Evolutionary conservation across 2,329 filamentous ascomycete genomes (phyloP).

Genomic region (Cercospora sp.): DNA sequence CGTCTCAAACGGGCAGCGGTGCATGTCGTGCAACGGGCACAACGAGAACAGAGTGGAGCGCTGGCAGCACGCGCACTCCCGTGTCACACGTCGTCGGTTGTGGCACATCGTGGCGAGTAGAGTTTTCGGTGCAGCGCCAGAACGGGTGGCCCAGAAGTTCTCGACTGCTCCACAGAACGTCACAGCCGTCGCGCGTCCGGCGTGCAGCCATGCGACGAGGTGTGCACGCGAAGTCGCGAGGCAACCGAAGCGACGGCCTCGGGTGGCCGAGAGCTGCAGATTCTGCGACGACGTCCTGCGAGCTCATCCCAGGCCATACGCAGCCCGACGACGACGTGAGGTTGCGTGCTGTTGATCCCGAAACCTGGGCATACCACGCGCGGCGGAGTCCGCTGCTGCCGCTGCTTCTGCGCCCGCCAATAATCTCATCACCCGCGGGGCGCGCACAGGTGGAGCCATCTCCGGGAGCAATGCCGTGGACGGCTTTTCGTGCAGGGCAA

Average conservation of each 20-base stretch:
- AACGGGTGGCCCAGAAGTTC: conserved; percentile 2
- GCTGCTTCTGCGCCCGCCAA: neutral
- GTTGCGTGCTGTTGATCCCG: neutral
- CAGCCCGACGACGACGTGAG: neutral
- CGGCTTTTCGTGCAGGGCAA: neutral
- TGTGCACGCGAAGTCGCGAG: neutral
- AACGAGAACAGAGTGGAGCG: conserved; percentile 1
- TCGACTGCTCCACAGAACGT: conserved; percentile 6
- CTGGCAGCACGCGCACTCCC: neutral
- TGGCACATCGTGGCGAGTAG: conserved; percentile 1
- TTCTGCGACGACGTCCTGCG: neutral
- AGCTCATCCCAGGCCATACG: neutral
- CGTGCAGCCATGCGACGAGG: neutral
- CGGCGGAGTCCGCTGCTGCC: neutral
- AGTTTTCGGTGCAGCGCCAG: neutral
- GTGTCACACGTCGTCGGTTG: neutral
- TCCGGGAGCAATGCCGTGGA: conserved; percentile 5
- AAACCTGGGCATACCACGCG: neutral
- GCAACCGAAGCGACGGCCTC: neutral
- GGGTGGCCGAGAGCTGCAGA: conserved; percentile 6
- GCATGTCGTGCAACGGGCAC: conserved; percentile 5
- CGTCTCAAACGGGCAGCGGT: neutral
- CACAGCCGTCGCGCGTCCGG: neutral
- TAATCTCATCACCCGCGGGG: neutral
- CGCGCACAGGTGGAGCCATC: neutral